phyloP scores from a whole-genome alignment of 805 yeast genomes.

The Saccharomycopsis babjevae region DNA sequence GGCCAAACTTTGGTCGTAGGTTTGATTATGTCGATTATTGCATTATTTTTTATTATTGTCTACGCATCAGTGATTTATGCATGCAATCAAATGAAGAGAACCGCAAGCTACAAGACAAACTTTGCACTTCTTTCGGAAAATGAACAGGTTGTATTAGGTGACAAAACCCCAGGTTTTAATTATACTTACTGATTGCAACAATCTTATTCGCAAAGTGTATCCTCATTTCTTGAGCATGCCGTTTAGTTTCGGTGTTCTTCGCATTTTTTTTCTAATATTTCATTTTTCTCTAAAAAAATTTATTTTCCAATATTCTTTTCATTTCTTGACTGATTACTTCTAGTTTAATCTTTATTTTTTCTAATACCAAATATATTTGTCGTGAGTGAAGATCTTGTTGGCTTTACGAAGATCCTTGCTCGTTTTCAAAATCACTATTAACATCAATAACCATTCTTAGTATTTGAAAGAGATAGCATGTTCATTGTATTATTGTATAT shows the following conservation, averaged over 20 bases:
- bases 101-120: constrained; percentile 10
- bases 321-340: too few species aligned
- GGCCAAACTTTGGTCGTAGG: background rate
- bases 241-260: background rate
- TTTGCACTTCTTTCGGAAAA: constrained; percentile 8
- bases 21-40: background rate
- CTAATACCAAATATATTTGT: too few species aligned
- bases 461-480: too few species aligned
- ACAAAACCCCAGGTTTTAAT: constrained; percentile 13
- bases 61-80: constrained; percentile 27
- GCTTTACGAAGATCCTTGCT: too few species aligned
- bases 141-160: constrained; percentile 13
- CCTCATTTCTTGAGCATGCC: background rate
- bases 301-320: too few species aligned
- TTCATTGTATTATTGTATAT: too few species aligned
- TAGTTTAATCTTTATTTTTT: too few species aligned
- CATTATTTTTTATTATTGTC: background rate
- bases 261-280: too few species aligned
- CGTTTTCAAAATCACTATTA: too few species aligned
- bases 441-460: too few species aligned
- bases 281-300: too few species aligned
- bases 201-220: background rate
- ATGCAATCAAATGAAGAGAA: constrained; percentile 22
- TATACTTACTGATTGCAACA: constrained; percentile 8
- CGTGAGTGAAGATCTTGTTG: too few species aligned